Percentiles rank a stretch among this genome's conserved stretches.
phyloP scores from a whole-genome alignment of 805 yeast species.

The Pichia deserticola region DNA sequence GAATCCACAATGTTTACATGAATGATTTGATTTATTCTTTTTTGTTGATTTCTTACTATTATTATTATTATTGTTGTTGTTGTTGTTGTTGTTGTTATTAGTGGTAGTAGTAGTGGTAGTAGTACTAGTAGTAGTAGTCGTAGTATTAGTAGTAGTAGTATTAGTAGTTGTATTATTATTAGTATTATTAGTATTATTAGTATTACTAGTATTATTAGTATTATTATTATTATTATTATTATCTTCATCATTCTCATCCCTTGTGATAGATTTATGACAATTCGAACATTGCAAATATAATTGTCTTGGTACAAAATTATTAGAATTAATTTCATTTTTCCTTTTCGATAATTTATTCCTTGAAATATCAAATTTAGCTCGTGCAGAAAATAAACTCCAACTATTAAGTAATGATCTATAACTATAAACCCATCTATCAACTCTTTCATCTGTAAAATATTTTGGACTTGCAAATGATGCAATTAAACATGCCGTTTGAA shows the following conservation, averaged over 20 bases:
- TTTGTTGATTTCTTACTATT: background rate
- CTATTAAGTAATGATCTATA: slow-evolving; percentile 66
- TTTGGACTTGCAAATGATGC: slow-evolving; percentile 78
- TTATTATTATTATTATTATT: too few species aligned
- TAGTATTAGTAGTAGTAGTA: too few species aligned
- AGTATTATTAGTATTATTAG: background rate
- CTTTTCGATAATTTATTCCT: slow-evolving; percentile 58
- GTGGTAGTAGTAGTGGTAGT: too few species aligned
- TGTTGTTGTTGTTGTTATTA: background rate
- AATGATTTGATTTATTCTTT: slow-evolving; percentile 13
- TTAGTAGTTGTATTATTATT: too few species aligned
- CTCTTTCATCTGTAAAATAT: slow-evolving; percentile 66
- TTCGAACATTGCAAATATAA: slow-evolving; percentile 72
- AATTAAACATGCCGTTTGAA: slow-evolving; percentile 84
- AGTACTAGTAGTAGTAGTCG: too few species aligned
- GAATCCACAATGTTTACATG: slow-evolving; percentile 81
- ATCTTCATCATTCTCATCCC: slow-evolving; percentile 14
- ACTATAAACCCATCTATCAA: slow-evolving; percentile 69
- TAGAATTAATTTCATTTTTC: slow-evolving; percentile 35
- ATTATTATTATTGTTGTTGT: background rate
- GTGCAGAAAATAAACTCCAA: slow-evolving; percentile 68
- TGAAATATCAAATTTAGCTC: slow-evolving; percentile 83
- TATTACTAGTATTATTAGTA: too few species aligned
- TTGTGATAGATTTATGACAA: slow-evolving; percentile 68
- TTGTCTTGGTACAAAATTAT: slow-evolving; percentile 57